Base-by-base conservation (phyloP, 2,329 filamentous ascomycete species). In the Byssochlamys sp. region DNA sequence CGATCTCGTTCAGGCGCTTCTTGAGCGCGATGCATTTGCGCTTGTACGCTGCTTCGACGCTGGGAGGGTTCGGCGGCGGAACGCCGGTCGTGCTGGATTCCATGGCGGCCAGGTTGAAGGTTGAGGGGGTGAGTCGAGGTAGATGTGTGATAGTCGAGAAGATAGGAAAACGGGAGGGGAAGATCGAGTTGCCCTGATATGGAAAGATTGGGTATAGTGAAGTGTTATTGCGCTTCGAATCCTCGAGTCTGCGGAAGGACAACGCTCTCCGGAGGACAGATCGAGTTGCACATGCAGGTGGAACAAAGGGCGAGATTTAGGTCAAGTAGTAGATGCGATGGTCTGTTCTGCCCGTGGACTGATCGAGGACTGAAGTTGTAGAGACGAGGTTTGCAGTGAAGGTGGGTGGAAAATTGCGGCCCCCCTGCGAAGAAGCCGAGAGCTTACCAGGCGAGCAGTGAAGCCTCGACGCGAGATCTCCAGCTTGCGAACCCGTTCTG, bases 1-100 rank as follows among this genome's bases (percentile, higher is more conserved):
- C 91, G 66, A 97, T 90, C 72, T 96, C 91, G 71, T 86, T 88
- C 62, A 94, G 89, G 60, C 94, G 88, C 66, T 90, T 88, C 77
- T 95, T 95, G 25, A 99, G 83, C 66, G 95, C 89, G 70, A 96
- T 90, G 74, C 92, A 97, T 84, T 99, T 97, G 63, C 90, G 85
- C 67, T 94, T 91, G 76, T 97, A 99, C 54, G 92, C 91, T 71
- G 92, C 88, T 75, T 99, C 92, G 61, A 97, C 91, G 14, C 91
- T 95, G 14, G 94, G 92, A 24, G 92, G 90, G 57, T 86, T 81
- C 11, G 78, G 71, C 59, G 70, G 62, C 64, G 57, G 52, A 66
- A 64, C 39, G 62, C 60, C 31, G 66, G 52, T 19, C 65, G 59
- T 45, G 62, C 63, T 56, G 61, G 61, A 39, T 63, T 73, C 69